Evolutionary conservation across 306 rosid species (phyloP), one percentile per base, ranked within the genome.

Genomic region (Carpinus fangiana): DNA sequence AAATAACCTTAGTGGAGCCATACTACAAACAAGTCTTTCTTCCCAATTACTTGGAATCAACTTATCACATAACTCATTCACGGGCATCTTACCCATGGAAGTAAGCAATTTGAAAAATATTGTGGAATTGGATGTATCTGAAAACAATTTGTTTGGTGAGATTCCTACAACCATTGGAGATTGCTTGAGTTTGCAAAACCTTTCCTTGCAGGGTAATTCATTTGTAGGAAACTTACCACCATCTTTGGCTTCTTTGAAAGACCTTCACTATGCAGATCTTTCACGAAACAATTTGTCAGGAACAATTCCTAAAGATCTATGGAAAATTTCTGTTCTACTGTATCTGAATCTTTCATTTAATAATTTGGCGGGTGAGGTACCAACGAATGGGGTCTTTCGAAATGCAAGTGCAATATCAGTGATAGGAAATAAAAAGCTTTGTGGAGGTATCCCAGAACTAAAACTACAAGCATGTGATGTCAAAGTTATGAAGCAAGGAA

Each of bases 51-150:
- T 0, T 38, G 2, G 6, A 3, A 34, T 89, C 12, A 2, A 78
- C 75, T 84, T 85, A 50, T 83, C 88, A 11, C 61, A 64, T 0
- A 87, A 87, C 70, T 82, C 79, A 2, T 51, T 87, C 7, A 82
- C 23, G 46, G 85, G 86, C 0, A 67, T 5, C 21, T 54, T 88
- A 17, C 83, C 90, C 0, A 0, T 23, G 0, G 86, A 74, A 72
- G 77, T 82, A 2, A 68, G 82, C 3, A 57, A 10, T 4, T 28
- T 84, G 3, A 59, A 47, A 76, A 80, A 50, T 53, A 67, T 77
- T 12, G 26, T 34, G 45, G 5, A 4, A 2, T 36, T 80, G 12
- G 66, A 87, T 20, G 34, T 87, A 41, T 85, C 87, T 34, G n/a
- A 34, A 10, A 90, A 90, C 50, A 36, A 12, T 1, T 3, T 87